Conservation (phyloP, 1,284 basidiomycete species). For the Malassezia sympodialis region DNA sequence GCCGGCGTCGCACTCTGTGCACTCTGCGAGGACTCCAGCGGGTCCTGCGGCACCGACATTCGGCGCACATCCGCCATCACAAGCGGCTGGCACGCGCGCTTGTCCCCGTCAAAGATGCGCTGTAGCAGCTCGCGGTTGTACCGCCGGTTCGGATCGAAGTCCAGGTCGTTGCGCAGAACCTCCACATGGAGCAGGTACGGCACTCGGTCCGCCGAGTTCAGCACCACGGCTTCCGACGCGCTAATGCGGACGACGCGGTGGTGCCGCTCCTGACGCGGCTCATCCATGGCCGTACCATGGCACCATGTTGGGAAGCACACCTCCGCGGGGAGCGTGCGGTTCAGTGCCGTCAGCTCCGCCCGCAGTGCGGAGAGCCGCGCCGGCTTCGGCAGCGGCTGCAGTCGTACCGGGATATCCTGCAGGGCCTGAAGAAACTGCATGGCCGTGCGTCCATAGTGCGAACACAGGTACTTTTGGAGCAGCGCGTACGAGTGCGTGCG, state of each 20-base stretch:
- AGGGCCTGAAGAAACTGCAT: constrained; percentile 78
- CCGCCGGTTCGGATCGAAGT: constrained; percentile 77
- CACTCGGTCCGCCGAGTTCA: constrained; percentile 93
- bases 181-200: constrained; percentile 90
- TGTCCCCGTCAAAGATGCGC: constrained; percentile 58
- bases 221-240: constrained; percentile 90
- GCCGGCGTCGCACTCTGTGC: not conserved
- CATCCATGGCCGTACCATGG: constrained; percentile 33
- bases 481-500: constrained; percentile 19
- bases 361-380: constrained; percentile 87
- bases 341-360: constrained; percentile 87
- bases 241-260: constrained; percentile 94
- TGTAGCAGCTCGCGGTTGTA: constrained; percentile 71
- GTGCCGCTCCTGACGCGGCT: constrained; percentile 52
- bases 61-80: not conserved
- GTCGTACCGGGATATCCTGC: constrained; percentile 83
- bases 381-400: constrained; percentile 82
- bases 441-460: constrained; percentile 72
- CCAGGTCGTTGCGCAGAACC: constrained; percentile 77
- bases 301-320: constrained; percentile 98
- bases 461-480: constrained; percentile 35
- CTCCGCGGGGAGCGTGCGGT: constrained; percentile 78
- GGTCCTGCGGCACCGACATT: not conserved
- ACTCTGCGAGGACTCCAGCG: not conserved
- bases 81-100: not conserved